These are phyloP conservation scores for Luzula sylvatica DNA, from an alignment of 176 grass and related monocot genomes.

Conservation along the genomic window DNA sequence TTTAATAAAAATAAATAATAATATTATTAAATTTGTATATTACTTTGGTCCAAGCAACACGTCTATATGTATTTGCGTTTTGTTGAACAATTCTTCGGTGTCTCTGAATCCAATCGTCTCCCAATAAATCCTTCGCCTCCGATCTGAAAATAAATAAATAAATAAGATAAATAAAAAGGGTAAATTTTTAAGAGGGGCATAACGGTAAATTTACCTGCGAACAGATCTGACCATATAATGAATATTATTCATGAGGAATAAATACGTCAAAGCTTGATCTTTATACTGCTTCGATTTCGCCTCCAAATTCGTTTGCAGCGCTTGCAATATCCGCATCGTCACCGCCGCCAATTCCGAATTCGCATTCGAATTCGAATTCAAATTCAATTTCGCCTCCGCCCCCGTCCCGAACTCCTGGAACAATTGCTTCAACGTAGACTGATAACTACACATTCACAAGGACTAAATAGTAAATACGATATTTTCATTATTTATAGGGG, in stretches of 20 bases:
- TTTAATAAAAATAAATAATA: neutral
- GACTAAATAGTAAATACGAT: neutral
- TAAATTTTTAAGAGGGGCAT: neutral
- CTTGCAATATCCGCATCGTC: conserved; percentile 95
- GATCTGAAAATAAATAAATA: conserved; percentile 38
- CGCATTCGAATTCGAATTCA: conserved; percentile 21
- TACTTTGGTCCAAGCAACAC: conserved; percentile 97
- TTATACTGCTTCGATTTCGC: conserved; percentile 89
- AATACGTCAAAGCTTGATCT: conserved; percentile 68
- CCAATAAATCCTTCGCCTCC: conserved; percentile 87
- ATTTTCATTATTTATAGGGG: neutral
- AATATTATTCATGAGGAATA: conserved; percentile 99
- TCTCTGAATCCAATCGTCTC: conserved; percentile 95
- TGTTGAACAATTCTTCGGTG: conserved; percentile 90
- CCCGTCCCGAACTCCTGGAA: conserved; percentile 78
- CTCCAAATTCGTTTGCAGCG: conserved; percentile 86
- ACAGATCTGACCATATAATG: conserved; percentile 93
- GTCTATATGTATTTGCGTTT: conserved; percentile 90
- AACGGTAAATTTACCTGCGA: conserved; percentile 38
- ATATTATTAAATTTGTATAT: too few relatives aligned
- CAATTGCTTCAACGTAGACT: conserved; percentile 87
- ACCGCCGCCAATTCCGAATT: conserved; percentile 66
- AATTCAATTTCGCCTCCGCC: conserved; percentile 28
- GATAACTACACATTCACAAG: conserved; percentile 47
- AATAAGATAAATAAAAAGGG: neutral